Percentiles rank a stretch among this genome's conserved stretches.
These are phyloP conservation scores for Teunomyces stri DNA, from an alignment of 805 yeast species.

Conservation along the genomic window DNA sequence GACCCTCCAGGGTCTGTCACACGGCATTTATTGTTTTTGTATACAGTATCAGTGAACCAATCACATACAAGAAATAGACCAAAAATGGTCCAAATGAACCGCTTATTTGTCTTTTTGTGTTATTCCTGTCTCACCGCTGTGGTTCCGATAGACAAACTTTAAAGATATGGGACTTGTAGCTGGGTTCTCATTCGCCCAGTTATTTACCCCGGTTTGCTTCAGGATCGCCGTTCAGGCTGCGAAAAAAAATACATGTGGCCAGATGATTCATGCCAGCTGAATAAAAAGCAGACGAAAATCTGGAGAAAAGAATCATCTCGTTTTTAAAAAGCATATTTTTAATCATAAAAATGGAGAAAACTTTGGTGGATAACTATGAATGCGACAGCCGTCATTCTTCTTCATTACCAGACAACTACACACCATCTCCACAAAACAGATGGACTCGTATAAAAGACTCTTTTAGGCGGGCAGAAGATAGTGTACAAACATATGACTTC, in stretches of 20 bases:
- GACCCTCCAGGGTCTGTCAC: neutral
- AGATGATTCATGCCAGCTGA: neutral
- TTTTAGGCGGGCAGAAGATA: constrained; percentile 25
- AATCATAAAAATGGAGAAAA: neutral
- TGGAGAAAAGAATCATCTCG: neutral
- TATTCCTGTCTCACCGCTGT: neutral
- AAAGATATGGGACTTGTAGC: neutral
- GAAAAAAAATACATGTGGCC: neutral
- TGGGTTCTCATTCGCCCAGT: neutral
- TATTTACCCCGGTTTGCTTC: neutral
- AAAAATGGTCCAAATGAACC: neutral
- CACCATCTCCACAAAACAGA: neutral
- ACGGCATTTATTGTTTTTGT: neutral
- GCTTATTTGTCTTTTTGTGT: neutral
- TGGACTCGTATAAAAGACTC: constrained; percentile 28
- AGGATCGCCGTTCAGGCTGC: constrained; percentile 3
- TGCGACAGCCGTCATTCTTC: neutral
- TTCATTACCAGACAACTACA: neutral
- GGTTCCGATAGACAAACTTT: neutral
- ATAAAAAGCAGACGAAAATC: neutral
- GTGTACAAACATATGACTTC: neutral
- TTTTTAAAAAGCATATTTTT: neutral
- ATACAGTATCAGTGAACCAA: neutral
- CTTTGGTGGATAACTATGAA: neutral
- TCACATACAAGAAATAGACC: neutral